A percentile compares a stretch with the other conserved stretches of the same genome.
phyloP scores from a whole-genome alignment of 73 alveolate genomes.

The Paramecium tetraurelia region DNA sequence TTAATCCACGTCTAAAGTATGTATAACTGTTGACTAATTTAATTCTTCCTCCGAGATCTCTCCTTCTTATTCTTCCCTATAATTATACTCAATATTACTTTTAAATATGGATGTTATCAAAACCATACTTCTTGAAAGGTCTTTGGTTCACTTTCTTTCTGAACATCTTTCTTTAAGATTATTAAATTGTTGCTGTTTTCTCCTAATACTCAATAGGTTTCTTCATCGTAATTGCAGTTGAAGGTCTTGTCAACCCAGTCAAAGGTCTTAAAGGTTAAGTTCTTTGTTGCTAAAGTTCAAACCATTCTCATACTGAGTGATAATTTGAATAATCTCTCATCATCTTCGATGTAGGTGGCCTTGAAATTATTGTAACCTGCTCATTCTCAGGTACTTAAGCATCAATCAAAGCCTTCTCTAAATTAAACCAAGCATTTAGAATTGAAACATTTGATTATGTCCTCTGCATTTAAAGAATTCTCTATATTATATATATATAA shows the following conservation, averaged over 20 bases:
- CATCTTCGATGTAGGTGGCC: constrained; percentile 19
- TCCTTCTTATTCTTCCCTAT: not conserved
- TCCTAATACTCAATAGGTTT: not conserved
- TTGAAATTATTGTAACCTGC: not conserved
- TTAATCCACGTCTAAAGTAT: not conserved
- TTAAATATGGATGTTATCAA: constrained; percentile 16
- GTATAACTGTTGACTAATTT: not conserved
- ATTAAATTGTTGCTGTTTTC: not conserved
- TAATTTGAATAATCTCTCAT: constrained; percentile 24
- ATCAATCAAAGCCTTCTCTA: constrained; percentile 4
- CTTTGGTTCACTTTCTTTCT: not conserved
- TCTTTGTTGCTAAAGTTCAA: not conserved
- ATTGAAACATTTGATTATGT: constrained; percentile 19
- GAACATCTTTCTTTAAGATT: not conserved
- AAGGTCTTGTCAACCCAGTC: constrained; percentile 31
- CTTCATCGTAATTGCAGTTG: not conserved
- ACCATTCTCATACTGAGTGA: not conserved
- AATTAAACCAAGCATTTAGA: constrained; percentile 32
- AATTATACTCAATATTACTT: not conserved
- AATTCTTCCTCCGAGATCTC: not conserved
- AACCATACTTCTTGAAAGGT: constrained; percentile 13
- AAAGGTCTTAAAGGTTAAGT: constrained; percentile 14
- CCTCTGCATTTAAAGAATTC: not conserved
- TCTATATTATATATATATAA: not conserved
- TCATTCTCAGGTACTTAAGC: not conserved